Conservation (phyloP, 495 filamentous ascomycete species). For the Lindgomyces ingoldianus region DNA sequence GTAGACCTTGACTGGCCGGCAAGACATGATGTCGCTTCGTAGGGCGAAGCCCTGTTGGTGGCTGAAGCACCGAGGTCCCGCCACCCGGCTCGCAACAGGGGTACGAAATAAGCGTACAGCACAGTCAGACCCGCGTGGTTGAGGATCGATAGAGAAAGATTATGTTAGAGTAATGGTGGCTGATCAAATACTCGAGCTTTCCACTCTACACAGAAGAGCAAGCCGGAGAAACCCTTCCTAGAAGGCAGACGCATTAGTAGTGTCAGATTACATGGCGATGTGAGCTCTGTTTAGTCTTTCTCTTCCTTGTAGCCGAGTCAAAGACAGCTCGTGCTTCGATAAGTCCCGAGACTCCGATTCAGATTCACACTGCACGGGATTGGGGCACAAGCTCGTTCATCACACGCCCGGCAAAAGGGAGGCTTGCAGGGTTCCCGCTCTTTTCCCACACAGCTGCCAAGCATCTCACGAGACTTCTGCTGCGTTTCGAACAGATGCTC, state of each 20-base stretch:
- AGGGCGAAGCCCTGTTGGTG: conserved; percentile 13
- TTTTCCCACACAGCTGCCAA: background rate
- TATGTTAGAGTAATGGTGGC: too few species aligned
- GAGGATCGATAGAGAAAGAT: background rate
- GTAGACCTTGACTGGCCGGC: background rate
- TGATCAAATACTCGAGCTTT: too few species aligned
- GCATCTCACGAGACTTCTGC: background rate
- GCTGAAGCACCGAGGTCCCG: conserved; percentile 3
- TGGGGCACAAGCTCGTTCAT: background rate
- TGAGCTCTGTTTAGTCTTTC: too few species aligned
- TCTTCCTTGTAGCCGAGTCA: too few species aligned
- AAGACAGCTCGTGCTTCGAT: too few species aligned
- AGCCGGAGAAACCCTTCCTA: too few species aligned
- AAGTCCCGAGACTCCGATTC: too few species aligned
- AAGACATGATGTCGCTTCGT: conserved; percentile 5
- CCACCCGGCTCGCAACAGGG: conserved; percentile 22
- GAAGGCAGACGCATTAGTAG: too few species aligned
- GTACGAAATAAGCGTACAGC: conserved; percentile 24
- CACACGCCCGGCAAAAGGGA: background rate
- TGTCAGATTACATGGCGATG: too few species aligned
- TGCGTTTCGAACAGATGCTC: too few species aligned
- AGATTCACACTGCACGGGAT: too few species aligned
- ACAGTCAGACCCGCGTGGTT: conserved; percentile 9
- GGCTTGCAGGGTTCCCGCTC: background rate
- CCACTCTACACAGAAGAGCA: too few species aligned